Conservation (phyloP, 75 land plant genomes). For the Pinus taeda region DNA sequence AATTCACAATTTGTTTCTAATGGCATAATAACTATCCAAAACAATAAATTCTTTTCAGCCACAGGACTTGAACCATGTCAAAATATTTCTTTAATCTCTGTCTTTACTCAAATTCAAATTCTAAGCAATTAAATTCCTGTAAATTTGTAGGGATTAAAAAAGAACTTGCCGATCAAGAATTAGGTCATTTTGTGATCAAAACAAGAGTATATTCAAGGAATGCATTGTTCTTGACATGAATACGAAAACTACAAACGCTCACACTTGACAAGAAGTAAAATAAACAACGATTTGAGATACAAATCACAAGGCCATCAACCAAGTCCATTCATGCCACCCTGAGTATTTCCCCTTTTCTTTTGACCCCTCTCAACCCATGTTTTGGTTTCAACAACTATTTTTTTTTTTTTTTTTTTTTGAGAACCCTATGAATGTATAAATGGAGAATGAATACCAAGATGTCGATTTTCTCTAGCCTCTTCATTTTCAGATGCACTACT, state of each 20-base stretch:
- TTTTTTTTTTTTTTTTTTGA: background rate
- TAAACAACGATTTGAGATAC: constrained; percentile 3
- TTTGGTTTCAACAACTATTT: background rate
- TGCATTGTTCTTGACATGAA: background rate
- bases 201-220: constrained; percentile 1
- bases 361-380: background rate
- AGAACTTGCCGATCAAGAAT: background rate
- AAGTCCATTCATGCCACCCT: background rate
- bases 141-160: background rate
- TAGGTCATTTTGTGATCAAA: background rate
- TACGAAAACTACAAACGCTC: background rate
- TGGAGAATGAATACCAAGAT: background rate
- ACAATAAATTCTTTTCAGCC: background rate
- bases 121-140: background rate
- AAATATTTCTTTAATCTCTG: background rate
- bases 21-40: background rate
- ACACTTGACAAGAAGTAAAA: background rate
- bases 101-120: background rate
- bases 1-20: background rate
- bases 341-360: background rate
- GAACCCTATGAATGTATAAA: background rate
- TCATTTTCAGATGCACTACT: background rate
- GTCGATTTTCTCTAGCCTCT: background rate
- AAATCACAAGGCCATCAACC: background rate
- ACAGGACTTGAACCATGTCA: background rate